phyloP scores from a whole-genome alignment of 768 basidiomycete species.

The Lactarius psammicola region DNA sequence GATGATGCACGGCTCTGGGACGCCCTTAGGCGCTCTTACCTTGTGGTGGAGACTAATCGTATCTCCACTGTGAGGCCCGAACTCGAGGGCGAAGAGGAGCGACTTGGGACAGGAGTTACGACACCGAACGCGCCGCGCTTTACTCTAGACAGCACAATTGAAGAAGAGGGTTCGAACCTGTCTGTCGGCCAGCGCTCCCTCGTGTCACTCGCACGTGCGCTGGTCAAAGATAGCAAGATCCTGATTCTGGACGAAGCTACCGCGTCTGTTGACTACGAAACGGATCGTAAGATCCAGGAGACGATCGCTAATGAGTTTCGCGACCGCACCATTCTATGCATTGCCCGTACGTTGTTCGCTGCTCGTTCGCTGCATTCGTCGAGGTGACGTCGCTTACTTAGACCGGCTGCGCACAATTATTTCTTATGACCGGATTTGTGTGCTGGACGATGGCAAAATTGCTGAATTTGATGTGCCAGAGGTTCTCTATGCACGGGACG shows the following conservation, averaged over 20 bases:
- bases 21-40: constrained; percentile 79
- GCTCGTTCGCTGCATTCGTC: neutral
- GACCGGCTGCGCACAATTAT: constrained; percentile 88
- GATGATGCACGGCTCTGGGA: constrained; percentile 86
- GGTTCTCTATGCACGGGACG: constrained; percentile 54
- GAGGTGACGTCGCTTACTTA: constrained; percentile 27
- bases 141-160: constrained; percentile 78
- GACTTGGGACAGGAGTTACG: constrained; percentile 34
- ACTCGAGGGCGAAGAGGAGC: constrained; percentile 40
- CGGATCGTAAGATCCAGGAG: constrained; percentile 86
- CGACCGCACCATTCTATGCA: constrained; percentile 82
- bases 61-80: constrained; percentile 32
- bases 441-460: constrained; percentile 77
- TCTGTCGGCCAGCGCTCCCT: constrained; percentile 81
- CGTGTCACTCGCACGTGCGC: constrained; percentile 83
- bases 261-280: constrained; percentile 87
- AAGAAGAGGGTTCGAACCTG: constrained; percentile 84
- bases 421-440: constrained; percentile 84
- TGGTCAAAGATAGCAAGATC: constrained; percentile 82
- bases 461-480: constrained; percentile 84
- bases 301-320: constrained; percentile 84
- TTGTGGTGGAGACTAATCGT: constrained; percentile 55
- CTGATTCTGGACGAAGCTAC: constrained; percentile 92
- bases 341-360: constrained; percentile 62
- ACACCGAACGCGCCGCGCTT: constrained; percentile 46